These are phyloP conservation scores for Globisporangium irregulare DNA, from an alignment of 352 stramenopile genomes.

Conservation along the genomic window DNA sequence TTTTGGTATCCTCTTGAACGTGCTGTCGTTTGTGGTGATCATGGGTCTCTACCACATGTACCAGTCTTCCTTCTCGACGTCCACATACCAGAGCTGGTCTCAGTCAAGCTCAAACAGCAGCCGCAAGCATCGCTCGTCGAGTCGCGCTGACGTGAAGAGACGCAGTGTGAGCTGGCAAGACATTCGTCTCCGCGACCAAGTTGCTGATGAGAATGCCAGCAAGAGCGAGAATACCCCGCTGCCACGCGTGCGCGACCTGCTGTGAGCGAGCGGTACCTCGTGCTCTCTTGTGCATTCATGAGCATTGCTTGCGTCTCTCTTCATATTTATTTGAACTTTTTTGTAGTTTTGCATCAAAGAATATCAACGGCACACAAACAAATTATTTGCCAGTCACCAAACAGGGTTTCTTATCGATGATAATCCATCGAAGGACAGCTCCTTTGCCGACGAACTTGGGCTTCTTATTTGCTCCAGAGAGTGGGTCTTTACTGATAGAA, in stretches of 20 bases:
- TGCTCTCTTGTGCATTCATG: background rate
- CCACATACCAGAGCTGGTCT: slow-evolving; percentile 5
- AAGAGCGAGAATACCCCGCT: background rate
- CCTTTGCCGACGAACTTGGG: too few species aligned
- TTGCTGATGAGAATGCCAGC: background rate
- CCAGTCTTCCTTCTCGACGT: slow-evolving; percentile 24
- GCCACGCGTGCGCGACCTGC: slow-evolving; percentile 11
- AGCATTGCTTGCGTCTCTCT: background rate
- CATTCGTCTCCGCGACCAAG: slow-evolving; percentile 9
- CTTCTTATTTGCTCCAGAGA: too few species aligned
- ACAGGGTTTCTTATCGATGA: too few species aligned
- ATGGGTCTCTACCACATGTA: slow-evolving; percentile 62
- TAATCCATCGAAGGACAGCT: too few species aligned
- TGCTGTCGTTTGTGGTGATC: slow-evolving; percentile 68
- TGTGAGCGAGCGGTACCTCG: slow-evolving; percentile 3
- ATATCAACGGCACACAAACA: background rate
- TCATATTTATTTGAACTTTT: slow-evolving; percentile 7
- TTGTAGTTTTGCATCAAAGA: background rate
- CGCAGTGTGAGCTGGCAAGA: slow-evolving; percentile 18
- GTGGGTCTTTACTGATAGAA: background rate
- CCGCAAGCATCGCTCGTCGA: background rate
- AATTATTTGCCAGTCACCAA: too few species aligned
- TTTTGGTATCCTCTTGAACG: slow-evolving; percentile 66
- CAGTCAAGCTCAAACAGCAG: background rate
- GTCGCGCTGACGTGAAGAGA: slow-evolving; percentile 7